phyloP scores from a whole-genome alignment of 2,329 filamentous ascomycete genomes.

The Alternaria gaisen region DNA sequence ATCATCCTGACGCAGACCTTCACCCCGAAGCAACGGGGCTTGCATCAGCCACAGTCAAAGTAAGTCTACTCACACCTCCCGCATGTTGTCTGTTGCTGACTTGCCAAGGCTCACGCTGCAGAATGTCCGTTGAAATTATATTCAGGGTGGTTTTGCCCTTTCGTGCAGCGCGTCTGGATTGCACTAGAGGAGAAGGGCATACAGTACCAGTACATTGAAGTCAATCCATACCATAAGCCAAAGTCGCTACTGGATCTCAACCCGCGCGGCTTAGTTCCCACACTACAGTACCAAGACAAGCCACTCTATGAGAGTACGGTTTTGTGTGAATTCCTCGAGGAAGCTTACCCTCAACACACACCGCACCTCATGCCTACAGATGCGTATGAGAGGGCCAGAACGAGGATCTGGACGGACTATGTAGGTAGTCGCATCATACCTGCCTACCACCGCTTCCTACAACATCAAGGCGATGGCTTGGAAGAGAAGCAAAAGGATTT shows the following conservation, averaged over 20 bases:
- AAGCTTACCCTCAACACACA: conserved; percentile 66
- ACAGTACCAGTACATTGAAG: conserved; percentile 85
- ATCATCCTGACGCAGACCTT: conserved; percentile 49
- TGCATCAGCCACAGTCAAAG: conserved; percentile 43
- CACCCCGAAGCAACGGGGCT: conserved; percentile 48
- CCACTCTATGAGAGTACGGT: conserved; percentile 77
- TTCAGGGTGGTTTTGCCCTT: conserved; percentile 83
- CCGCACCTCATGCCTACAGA: conserved; percentile 66
- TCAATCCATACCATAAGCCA: conserved; percentile 81
- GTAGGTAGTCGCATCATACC: conserved; percentile 73
- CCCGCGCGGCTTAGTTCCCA: conserved; percentile 78
- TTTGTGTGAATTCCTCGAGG: conserved; percentile 79
- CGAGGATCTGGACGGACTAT: conserved; percentile 78
- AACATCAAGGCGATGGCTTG: conserved; percentile 49
- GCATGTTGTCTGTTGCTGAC: not conserved
- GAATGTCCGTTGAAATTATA: conserved; percentile 71
- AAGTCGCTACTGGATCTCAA: conserved; percentile 76
- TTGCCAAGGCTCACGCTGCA: conserved; percentile 37
- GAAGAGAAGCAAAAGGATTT: conserved; percentile 67
- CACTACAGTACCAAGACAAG: conserved; percentile 64
- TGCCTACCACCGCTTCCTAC: conserved; percentile 69
- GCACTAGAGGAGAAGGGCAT: conserved; percentile 81
- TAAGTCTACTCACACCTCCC: conserved; percentile 1
- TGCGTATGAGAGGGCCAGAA: conserved; percentile 70
- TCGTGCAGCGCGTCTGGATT: conserved; percentile 90